Base-by-base conservation (phyloP, 164 flowering plant species). In the Paratinospora sagittata region DNA sequence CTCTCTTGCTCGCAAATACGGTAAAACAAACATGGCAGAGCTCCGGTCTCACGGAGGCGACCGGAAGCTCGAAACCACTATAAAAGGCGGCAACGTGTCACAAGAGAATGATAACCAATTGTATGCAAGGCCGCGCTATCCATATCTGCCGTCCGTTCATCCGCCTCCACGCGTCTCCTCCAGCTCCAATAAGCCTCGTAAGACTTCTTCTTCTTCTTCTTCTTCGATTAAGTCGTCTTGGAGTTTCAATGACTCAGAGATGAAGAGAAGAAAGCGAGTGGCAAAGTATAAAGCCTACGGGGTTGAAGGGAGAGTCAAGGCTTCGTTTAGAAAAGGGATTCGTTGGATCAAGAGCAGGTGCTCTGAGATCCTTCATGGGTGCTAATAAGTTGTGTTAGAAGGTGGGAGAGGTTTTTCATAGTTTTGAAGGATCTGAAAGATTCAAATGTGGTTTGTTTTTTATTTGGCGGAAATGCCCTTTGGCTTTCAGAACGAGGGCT, bases 281-380 rank as follows among this genome's bases (percentile, higher is more conserved):
- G 91, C 89, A 0, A 79, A 72, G 70, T 91, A 90, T 43, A 90
- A 87, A 74, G 85, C 78, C 6, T 90, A 89, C 75, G 73, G 81
- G 0, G 86, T 89, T 10, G 97, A 93, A 79, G 96, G 96, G 7
- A 86, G 77, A 76, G 84, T 87, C 1, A 91, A 91, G 70, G 78
- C 86, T 47, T 86, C 89, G 13, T 36, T 93, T 45, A 78, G 76
- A 66, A 89, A 78, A 58, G 90, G 95, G 16, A 49, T 86, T 16
- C 85, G 88, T 33, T 93, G 98, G 97, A 73, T 93, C 82, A 93
- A 89, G 81, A 78, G 79, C 76, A 91, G 82, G 81, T 90, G 93
- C 79, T 85, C 89, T 19, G 75, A 82, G 75, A 78, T 90, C 67
- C 85, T 86, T 16, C 86, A 84, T 80, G 89, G 90, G 49, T 82